phyloP scores from a whole-genome alignment of 2,329 filamentous ascomycete species.

The Colletotrichum tropicale region DNA sequence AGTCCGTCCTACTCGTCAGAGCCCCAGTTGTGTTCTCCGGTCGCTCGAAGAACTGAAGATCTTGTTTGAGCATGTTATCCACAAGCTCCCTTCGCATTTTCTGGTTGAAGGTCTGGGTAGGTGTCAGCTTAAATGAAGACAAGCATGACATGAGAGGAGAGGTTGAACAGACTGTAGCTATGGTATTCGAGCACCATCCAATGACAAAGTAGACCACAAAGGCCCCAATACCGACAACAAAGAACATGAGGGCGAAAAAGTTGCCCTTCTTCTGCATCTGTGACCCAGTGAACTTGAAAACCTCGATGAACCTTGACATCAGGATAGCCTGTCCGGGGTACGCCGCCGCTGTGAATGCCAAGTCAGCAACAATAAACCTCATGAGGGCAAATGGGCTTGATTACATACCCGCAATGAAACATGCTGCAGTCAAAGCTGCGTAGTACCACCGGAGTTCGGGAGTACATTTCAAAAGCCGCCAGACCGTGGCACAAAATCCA shows the following conservation, averaged over 20 bases:
- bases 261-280: conserved; percentile 44
- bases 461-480: background rate
- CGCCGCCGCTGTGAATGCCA: conserved; percentile 28
- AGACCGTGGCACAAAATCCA: background rate
- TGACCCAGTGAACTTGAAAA: conserved; percentile 39
- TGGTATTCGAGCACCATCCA: conserved; percentile 38
- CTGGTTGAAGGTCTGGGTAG: conserved; percentile 15
- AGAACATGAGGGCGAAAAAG: conserved; percentile 61
- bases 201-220: conserved; percentile 47
- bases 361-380: background rate
- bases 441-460: background rate
- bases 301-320: conserved; percentile 42
- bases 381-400: background rate
- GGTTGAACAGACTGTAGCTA: conserved; percentile 27
- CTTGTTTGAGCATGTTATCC: conserved; percentile 39
- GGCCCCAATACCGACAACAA: conserved; percentile 49
- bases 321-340: conserved; percentile 50
- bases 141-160: background rate
- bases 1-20: conserved; percentile 37
- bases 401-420: conserved; percentile 28
- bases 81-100: conserved; percentile 32
- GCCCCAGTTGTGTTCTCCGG: conserved; percentile 43
- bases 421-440: conserved; percentile 23
- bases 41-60: conserved; percentile 46
- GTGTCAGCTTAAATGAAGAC: background rate